Evolutionary conservation across 2,329 filamentous ascomycete species (phyloP).

Genomic region (Paecilomyces variotii): DNA sequence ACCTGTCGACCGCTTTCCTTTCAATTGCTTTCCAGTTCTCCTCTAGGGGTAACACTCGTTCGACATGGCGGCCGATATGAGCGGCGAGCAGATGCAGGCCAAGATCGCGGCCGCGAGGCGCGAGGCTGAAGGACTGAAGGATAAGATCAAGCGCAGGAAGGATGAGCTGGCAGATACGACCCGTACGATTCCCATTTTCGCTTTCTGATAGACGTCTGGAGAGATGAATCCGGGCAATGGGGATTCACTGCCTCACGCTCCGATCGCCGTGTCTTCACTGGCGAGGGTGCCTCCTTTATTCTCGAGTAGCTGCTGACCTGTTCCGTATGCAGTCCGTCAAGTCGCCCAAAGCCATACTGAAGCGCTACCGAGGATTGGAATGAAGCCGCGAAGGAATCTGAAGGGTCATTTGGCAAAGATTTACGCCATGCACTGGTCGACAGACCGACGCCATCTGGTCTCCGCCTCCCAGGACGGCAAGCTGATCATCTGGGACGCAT

Average conservation of each 20-base stretch:
- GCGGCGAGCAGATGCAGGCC: slow-evolving; percentile 68
- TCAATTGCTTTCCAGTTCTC: slow-evolving; percentile 13
- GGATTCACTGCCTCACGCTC: not conserved
- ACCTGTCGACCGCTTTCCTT: slow-evolving; percentile 5
- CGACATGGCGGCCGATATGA: slow-evolving; percentile 42
- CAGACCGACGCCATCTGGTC: slow-evolving; percentile 90
- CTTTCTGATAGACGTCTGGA: slow-evolving; percentile 4
- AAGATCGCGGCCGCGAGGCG: slow-evolving; percentile 85
- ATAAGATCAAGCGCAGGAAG: slow-evolving; percentile 99
- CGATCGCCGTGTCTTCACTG: not conserved
- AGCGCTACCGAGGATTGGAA: slow-evolving; percentile 81
- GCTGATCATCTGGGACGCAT: slow-evolving; percentile 99
- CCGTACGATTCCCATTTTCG: slow-evolving; percentile 53
- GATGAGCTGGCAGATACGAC: slow-evolving; percentile 97
- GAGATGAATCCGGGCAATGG: not conserved
- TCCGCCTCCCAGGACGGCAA: slow-evolving; percentile 98
- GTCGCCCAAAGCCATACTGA: slow-evolving; percentile 91
- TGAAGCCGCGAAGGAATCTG: slow-evolving; percentile 94
- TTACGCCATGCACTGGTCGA: slow-evolving; percentile 99
- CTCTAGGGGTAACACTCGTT: slow-evolving; percentile 18
- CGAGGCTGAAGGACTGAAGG: slow-evolving; percentile 96
- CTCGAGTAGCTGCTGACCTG: slow-evolving; percentile 17
- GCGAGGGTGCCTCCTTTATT: not conserved
- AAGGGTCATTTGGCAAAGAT: slow-evolving; percentile 99
- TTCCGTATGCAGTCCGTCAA: slow-evolving; percentile 62